Evolutionary conservation across 345 rosid species (phyloP), one percentile per base, ranked within the genome.

Genomic region (Moringa oleifera): DNA sequence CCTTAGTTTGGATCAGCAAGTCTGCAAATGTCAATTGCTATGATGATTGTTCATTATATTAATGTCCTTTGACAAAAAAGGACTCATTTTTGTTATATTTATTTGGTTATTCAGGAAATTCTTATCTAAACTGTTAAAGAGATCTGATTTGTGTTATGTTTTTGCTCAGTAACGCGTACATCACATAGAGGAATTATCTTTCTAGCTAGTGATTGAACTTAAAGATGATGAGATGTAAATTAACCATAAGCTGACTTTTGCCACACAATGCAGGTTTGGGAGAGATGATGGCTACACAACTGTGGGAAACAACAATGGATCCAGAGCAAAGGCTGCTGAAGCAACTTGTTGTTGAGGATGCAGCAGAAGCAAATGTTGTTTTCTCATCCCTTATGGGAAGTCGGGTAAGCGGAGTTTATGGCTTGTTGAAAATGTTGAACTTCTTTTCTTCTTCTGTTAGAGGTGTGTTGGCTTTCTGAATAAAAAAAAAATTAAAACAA

Each of bases 271-370:
- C 73, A 95, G 99, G 97, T 19, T 78, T 91, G 79, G 97, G 99
- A 77, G 97, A 95, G 81, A 95, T 95, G 99, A 91, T 95, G 99
- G 97, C 99, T 62, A 45, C 18, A 18, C 99, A 95, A 77, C 83
- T 95, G 13, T 95, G 99, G 97, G 97, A 91, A 73, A 95, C 99
- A 61, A 95, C 97, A 3, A 67, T 95, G 96, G 82, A 91, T 82
- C 96, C 96, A 22, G 86, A 89, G 33, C 79, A 55, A 71, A 84
- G 99, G 78, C 51, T 91, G 63, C 75, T 95, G 69, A 91, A 83
- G 86, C 96, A 79, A 73, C 71, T 95, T 59, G 85, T 81, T 19
- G 80, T 95, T 1, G 94, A 91, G 58, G 97, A 95, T 71, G 87
- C 83, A 0, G 96, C 88, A 0, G 87, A 81, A 82, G 87, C 97